A percentile compares a stretch with the other conserved stretches of the same genome.
Evolutionary conservation across 1,284 basidiomycete species (phyloP).

Genomic region (Athelia sp.): DNA sequence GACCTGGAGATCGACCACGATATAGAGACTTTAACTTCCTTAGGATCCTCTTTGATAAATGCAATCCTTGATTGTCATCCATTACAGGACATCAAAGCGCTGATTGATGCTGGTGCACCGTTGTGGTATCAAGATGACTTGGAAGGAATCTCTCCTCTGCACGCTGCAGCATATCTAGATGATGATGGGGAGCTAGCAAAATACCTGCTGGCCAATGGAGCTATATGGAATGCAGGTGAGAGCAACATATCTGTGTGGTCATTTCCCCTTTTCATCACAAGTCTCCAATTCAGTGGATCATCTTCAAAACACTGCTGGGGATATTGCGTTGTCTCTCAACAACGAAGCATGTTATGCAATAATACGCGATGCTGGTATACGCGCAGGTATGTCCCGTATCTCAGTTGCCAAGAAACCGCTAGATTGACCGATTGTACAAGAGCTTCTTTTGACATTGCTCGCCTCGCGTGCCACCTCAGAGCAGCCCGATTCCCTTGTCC

Average conservation of each 20-base stretch:
- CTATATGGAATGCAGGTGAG: conserved; percentile 87
- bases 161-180: conserved; percentile 79
- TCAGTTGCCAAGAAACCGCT: too few species aligned
- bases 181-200: conserved; percentile 61
- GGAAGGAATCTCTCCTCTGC: conserved; percentile 80
- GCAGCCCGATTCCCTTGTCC: conserved; percentile 32
- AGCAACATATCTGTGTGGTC: conserved; percentile 4
- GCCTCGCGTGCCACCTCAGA: conserved; percentile 33
- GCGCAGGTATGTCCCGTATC: conserved; percentile 53
- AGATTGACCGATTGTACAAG: conserved; percentile 28
- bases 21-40: conserved; percentile 38
- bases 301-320: conserved; percentile 78
- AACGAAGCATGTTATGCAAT: conserved; percentile 66
- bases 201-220: conserved; percentile 75
- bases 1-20: conserved; percentile 24
- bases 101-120: conserved; percentile 75
- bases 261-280: background rate
- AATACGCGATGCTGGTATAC: conserved; percentile 84
- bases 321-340: conserved; percentile 84
- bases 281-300: conserved; percentile 83
- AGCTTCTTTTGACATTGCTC: conserved; percentile 62
- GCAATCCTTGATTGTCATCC: conserved; percentile 52
- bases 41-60: conserved; percentile 55
- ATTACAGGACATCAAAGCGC: conserved; percentile 39
- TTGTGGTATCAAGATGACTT: conserved; percentile 89